phyloP scores from a whole-genome alignment of 768 basidiomycete genomes.

The Rhodotorula graminis region DNA sequence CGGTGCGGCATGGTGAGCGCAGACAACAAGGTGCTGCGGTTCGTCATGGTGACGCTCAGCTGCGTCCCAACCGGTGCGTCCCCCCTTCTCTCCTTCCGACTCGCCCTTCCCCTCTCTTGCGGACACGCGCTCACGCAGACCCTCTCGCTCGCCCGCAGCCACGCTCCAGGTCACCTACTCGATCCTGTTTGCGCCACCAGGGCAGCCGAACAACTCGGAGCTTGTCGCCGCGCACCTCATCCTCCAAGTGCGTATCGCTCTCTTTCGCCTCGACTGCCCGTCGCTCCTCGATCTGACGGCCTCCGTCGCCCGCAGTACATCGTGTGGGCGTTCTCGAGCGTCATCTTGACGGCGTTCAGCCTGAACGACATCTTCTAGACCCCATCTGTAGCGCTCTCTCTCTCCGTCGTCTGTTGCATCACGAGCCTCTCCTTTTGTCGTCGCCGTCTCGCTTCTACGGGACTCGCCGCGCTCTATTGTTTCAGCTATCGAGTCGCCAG shows the following conservation, averaged over 20 bases:
- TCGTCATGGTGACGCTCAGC: constrained; percentile 40
- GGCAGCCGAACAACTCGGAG: constrained; percentile 13
- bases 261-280: constrained; percentile 49
- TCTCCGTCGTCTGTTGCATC: no score
- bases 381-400: no score
- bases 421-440: no score
- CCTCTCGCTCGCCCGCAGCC: constrained; percentile 54
- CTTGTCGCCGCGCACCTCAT: constrained; percentile 16
- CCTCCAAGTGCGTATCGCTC: constrained; percentile 55
- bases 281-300: constrained; percentile 7
- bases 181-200: constrained; percentile 22
- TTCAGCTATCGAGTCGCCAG: no score
- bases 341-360: constrained; percentile 48
- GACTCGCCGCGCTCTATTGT: no score
- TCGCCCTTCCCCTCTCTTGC: no score
- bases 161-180: constrained; percentile 51
- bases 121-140: constrained; percentile 58
- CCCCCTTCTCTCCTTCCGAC: no score
- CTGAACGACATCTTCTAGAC: not conserved
- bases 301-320: constrained; percentile 59
- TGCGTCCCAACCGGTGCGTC: constrained; percentile 7
- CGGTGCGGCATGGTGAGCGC: constrained; percentile 52
- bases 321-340: constrained; percentile 50
- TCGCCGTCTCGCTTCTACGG: no score
- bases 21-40: constrained; percentile 59